Evolutionary conservation across 2,329 filamentous ascomycete species (phyloP).

Genomic region (Microsporum canis): DNA sequence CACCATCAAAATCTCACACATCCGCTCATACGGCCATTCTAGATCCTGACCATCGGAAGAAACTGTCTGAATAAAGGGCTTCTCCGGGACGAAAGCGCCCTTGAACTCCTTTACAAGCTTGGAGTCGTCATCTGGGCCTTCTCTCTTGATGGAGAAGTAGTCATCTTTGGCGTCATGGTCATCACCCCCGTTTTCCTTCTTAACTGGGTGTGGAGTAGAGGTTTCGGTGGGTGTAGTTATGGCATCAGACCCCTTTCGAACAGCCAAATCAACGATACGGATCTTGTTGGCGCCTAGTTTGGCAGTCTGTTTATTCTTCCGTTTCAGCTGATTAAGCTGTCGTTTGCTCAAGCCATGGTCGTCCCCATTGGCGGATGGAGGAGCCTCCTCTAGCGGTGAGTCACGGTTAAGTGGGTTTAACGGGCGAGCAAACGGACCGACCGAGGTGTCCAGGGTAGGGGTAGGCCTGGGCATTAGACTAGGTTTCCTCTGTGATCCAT

Average conservation of each 20-base stretch:
- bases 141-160: conserved; percentile 80
- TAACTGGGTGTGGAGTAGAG: conserved; percentile 46
- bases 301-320: conserved; percentile 82
- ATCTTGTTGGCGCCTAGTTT: conserved; percentile 84
- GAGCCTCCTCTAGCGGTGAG: conserved; percentile 32
- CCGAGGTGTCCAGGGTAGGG: conserved; percentile 42
- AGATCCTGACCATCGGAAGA: conserved; percentile 65
- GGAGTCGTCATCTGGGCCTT: conserved; percentile 71
- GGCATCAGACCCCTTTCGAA: conserved; percentile 53
- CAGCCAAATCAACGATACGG: conserved; percentile 75
- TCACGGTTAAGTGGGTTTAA: conserved; percentile 36
- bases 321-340: conserved; percentile 86
- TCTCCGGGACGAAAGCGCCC: conserved; percentile 66
- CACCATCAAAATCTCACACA: conserved; percentile 87
- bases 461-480: conserved; percentile 11
- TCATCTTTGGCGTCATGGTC: conserved; percentile 58
- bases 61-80: conserved; percentile 64
- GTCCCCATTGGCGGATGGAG: conserved; percentile 41
- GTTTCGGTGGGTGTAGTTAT: conserved; percentile 36
- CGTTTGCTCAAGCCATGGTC: conserved; percentile 73
- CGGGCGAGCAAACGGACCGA: conserved; percentile 31
- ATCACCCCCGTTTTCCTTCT: conserved; percentile 48
- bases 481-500: neutral
- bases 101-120: conserved; percentile 96
- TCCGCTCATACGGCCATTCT: conserved; percentile 87